Evolutionary conservation across 352 stramenopile species (phyloP).

Genomic region (Phytopythium aichiense): DNA sequence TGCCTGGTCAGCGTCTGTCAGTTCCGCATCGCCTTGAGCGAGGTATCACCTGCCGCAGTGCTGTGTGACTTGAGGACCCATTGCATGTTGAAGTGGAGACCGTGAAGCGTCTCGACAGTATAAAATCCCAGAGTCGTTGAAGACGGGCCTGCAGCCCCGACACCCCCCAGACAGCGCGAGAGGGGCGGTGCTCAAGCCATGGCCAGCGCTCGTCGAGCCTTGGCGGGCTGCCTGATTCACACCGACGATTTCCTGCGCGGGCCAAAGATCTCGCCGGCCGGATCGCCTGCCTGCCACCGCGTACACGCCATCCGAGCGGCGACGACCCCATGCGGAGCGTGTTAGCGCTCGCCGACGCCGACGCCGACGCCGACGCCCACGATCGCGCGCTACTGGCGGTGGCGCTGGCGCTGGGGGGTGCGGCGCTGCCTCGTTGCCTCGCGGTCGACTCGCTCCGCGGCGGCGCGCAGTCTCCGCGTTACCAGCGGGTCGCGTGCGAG

Average conservation of each 20-base stretch:
- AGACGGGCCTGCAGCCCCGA: not conserved
- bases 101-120: not conserved
- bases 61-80: no score
- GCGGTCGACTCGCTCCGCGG: not conserved
- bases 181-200: not conserved
- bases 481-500: not conserved
- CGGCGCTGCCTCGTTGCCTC: not conserved
- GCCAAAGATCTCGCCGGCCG: not conserved
- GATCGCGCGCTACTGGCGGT: not conserved
- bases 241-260: not conserved
- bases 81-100: not conserved
- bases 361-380: no score
- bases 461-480: not conserved
- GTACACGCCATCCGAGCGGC: not conserved
- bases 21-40: not conserved
- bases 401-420: not conserved
- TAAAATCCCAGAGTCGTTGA: not conserved
- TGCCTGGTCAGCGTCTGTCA: not conserved
- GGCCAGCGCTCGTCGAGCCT: not conserved
- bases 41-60: not conserved
- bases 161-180: not conserved
- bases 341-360: not conserved
- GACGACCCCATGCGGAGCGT: not conserved
- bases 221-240: not conserved
- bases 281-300: not conserved